Percentiles rank a stretch among this genome's conserved stretches.
Conservation (phyloP, 441 rosid species). For the Cnidoscolus chayamansa region DNA sequence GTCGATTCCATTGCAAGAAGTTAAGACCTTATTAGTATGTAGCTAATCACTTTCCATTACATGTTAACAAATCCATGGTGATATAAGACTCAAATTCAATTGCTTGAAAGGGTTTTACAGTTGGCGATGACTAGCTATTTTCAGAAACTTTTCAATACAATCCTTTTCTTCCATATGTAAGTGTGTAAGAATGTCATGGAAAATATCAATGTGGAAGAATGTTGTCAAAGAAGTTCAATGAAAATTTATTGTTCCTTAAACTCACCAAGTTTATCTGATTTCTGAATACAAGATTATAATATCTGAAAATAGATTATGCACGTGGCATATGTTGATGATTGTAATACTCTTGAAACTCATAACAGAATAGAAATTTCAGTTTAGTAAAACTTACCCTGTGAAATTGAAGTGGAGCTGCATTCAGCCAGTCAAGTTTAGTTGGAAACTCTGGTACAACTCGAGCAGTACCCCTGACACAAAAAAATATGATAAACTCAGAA, state of each 20-base stretch:
- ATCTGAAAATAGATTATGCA: background rate
- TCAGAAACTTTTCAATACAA: background rate
- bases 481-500: conserved; percentile 11
- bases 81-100: background rate
- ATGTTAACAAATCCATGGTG: background rate
- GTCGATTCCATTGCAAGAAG: background rate
- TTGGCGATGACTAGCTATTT: background rate
- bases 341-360: background rate
- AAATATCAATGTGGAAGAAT: background rate
- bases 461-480: conserved; percentile 53
- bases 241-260: background rate
- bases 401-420: conserved; percentile 84
- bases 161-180: background rate
- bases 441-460: conserved; percentile 82
- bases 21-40: background rate
- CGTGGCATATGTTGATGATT: background rate
- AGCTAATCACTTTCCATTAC: background rate
- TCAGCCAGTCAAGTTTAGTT: conserved; percentile 82
- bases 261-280: background rate
- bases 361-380: conserved; percentile 1
- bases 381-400: conserved; percentile 46
- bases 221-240: background rate
- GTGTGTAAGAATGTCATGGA: too few species aligned
- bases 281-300: background rate
- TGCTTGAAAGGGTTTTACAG: background rate